Percentiles rank a stretch among this genome's conserved stretches.
Evolutionary conservation across 257 asterid genomes (phyloP).

Genomic region (Nicotiana obtusifolia): DNA sequence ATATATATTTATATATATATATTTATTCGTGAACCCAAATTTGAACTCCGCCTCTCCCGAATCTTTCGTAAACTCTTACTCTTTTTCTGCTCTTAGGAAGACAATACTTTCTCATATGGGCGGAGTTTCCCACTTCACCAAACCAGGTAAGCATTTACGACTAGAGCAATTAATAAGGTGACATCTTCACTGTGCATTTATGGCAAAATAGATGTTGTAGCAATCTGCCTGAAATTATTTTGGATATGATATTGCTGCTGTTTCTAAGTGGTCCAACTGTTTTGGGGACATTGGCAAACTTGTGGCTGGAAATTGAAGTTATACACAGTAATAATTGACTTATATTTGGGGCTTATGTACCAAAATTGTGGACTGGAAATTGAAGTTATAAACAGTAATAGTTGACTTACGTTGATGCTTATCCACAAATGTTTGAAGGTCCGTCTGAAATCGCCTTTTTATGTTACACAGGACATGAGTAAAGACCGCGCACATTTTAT

Average conservation of each 20-base stretch:
- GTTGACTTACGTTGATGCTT: neutral
- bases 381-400: neutral
- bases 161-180: neutral
- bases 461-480: too few relatives aligned
- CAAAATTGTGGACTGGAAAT: neutral
- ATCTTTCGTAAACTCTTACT: too few relatives aligned
- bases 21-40: too few relatives aligned
- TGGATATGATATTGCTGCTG: neutral
- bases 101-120: too few relatives aligned
- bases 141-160: too few relatives aligned
- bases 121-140: too few relatives aligned
- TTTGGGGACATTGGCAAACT: neutral
- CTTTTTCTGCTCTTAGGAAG: too few relatives aligned
- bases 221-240: too few relatives aligned
- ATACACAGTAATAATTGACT: neutral
- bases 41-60: fast-evolving
- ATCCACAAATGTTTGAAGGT: too few relatives aligned
- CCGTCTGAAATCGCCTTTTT: too few relatives aligned
- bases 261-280: neutral
- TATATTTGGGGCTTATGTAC: neutral
- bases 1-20: too few relatives aligned
- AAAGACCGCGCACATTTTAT: too few relatives aligned
- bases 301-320: neutral
- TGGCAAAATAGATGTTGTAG: neutral
- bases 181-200: neutral